Evolutionary conservation across 495 filamentous ascomycete species (phyloP).

Genomic region (Chaetomium tenue): DNA sequence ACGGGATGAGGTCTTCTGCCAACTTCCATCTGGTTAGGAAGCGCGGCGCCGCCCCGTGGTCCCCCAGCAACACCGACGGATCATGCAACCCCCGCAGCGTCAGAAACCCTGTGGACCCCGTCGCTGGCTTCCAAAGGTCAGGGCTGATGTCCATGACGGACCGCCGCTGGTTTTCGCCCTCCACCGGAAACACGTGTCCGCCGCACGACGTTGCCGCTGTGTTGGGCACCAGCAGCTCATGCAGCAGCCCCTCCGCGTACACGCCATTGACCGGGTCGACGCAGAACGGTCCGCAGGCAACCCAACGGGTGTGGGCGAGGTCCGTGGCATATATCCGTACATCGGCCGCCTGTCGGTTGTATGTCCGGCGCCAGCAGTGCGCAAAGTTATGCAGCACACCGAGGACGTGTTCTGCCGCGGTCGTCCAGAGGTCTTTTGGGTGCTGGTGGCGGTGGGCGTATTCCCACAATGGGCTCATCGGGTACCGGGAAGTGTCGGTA

Average conservation of each 20-base stretch:
- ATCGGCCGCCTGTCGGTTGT: not conserved
- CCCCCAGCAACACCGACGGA: not conserved
- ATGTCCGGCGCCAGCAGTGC: slow-evolving; percentile 2
- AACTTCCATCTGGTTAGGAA: not conserved
- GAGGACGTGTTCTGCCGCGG: not conserved
- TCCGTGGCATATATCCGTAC: slow-evolving; percentile 15
- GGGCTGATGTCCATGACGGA: slow-evolving; percentile 6
- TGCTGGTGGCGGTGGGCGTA: not conserved
- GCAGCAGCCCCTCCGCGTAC: no score
- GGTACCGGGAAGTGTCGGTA: not conserved
- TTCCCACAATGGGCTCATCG: not conserved
- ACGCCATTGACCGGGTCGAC: slow-evolving; percentile 16
- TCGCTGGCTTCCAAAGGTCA: not conserved
- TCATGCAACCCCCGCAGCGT: not conserved
- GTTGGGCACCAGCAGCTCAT: no score
- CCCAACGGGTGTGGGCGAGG: slow-evolving; percentile 2
- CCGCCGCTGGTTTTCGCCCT: slow-evolving; percentile 6
- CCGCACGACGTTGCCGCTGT: no score
- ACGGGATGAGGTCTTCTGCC: not conserved
- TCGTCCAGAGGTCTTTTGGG: not conserved
- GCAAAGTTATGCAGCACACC: slow-evolving; percentile 7
- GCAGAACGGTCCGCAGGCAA: not conserved
- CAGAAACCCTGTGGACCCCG: not conserved
- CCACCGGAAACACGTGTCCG: no score
- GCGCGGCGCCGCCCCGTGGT: not conserved